Base-by-base conservation (phyloP, 2,329 filamentous ascomycete species). In the Stagonosporopsis chrysanthemi region DNA sequence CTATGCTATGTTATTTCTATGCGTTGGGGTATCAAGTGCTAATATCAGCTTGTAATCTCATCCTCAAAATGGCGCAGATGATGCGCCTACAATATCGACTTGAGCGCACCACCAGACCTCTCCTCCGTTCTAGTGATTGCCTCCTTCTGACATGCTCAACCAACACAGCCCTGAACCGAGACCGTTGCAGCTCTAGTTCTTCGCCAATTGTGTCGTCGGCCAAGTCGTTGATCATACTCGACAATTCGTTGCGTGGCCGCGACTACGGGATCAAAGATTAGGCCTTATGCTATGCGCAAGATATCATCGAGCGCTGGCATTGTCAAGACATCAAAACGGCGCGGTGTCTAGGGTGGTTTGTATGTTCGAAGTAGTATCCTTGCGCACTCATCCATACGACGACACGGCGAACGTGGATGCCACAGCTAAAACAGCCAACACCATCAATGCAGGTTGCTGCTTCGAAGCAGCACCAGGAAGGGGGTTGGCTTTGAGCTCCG, bases 381-480 rank as follows among this genome's bases (percentile, higher is more conserved):
- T 41, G 4, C 22, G 36, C 36, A 39, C 24, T 65, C 61, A 67
- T 43, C 65, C 59, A 28, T 64, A 58, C 8, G 61, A 55, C 4
- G 54, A 63, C n/a, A 65, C 29, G 5, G 46, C 35, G n/a, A 62
- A 44, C 17, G 31, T 55, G 15, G 39, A 59, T 7, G 35, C 45
- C 24, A 65, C 17, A 17, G 48, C 50, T 7, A 63, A 17, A 4
- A 28, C 36, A 12, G 51, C 46, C 26, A 62, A 24, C 15, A 47
- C 42, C n/a, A 45, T 50, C 54, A 52, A 43, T 7, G 42, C 9
- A 29, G 58, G 52, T 9, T 55, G 41, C 40, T 50, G 49, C 19
- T 28, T 53, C 7, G 63, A 51, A 22, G 61, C 66, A 23, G 66
- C 60, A 49, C 64, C 62, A 23, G 65, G 65, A n/a, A 71, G 52